Base-by-base conservation (phyloP, 371 early-diverging fungal species). In the Syncephalis plumigaleata region DNA sequence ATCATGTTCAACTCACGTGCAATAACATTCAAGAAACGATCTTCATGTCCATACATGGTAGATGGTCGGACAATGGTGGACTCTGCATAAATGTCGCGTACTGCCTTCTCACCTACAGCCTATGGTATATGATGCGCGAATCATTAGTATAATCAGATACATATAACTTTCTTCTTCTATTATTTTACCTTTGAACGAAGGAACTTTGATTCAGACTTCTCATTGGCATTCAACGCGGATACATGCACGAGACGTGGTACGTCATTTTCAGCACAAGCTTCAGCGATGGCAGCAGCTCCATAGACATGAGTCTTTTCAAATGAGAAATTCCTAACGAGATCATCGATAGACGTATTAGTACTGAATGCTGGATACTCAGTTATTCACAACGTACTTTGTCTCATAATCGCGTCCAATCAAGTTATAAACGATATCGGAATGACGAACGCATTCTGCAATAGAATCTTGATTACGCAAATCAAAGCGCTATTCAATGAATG, bases 371-470 rank as follows among this genome's bases (percentile, higher is more conserved):
- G 18, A 47, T 5, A 36, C 31, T 44, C 15, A 47, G 16, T 45
- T n/a, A 11, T 26, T 22, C 39, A 23, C 18, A 37, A 21, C 16
- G 7, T 69, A 84, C 84, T 84, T 88, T 45, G 97, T 92, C 53
- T 79, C 81, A 55, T 80, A 88, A 61, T 88, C 84, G 57, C 86
- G 78, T 26, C 92, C 95, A 51, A 94, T 76, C 57, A 91, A 71
- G 68, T 96, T 96, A 64, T 86, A 81, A 49, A 96, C 94, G 42
- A 84, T 77, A 58, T 96, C 97, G 25, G 90, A 85, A 68, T 94
- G 85, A 54, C 82, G 77, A 47, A 96, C 77, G 56, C 79, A 77
- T 58, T 87, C 87, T 40, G 66, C 71, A 50, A 94, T 69, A 53
- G 75, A 73, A 42, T 81, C 75, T 52, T 84, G 77, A 70, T 92